These are phyloP conservation scores for Ganoderma multipileum DNA, from an alignment of 1,284 basidiomycete species.

Conservation along the genomic window DNA sequence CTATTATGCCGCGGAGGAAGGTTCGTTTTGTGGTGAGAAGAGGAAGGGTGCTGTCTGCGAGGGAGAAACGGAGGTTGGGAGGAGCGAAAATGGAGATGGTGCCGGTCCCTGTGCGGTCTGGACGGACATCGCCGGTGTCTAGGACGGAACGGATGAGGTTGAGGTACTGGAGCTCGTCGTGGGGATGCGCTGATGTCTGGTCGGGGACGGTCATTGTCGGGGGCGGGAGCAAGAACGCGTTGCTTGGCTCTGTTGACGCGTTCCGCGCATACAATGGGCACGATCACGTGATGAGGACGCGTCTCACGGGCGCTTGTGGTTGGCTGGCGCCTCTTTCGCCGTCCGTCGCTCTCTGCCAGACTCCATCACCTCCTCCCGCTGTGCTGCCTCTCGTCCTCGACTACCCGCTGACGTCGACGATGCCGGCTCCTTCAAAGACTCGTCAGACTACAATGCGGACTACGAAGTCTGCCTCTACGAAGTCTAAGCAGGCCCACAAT, in stretches of 20 bases:
- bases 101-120: conserved; percentile 93
- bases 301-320: not conserved
- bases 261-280: not conserved
- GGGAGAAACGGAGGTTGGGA: conserved; percentile 86
- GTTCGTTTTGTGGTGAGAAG: conserved; percentile 96
- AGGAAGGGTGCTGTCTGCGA: conserved; percentile 77
- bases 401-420: not conserved
- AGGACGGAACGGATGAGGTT: conserved; percentile 81
- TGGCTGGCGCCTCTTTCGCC: too few species aligned
- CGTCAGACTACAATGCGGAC: conserved; percentile 14
- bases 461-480: conserved; percentile 15
- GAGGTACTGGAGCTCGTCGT: conserved; percentile 91
- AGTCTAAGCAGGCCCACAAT: conserved; percentile 14
- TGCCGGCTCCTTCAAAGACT: conserved; percentile 20
- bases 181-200: conserved; percentile 36
- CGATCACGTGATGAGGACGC: conserved; percentile 21
- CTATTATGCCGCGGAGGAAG: conserved; percentile 90
- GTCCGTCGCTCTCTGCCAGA: not conserved
- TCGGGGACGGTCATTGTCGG: conserved; percentile 21
- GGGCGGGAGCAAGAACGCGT: conserved; percentile 19
- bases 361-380: not conserved
- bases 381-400: not conserved
- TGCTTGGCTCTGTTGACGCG: conserved; percentile 22
- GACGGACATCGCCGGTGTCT: conserved; percentile 74
- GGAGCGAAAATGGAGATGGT: conserved; percentile 92